These are phyloP conservation scores for Paramecium pentaurelia DNA, from an alignment of 73 alveolate species.

Conservation along the genomic window DNA sequence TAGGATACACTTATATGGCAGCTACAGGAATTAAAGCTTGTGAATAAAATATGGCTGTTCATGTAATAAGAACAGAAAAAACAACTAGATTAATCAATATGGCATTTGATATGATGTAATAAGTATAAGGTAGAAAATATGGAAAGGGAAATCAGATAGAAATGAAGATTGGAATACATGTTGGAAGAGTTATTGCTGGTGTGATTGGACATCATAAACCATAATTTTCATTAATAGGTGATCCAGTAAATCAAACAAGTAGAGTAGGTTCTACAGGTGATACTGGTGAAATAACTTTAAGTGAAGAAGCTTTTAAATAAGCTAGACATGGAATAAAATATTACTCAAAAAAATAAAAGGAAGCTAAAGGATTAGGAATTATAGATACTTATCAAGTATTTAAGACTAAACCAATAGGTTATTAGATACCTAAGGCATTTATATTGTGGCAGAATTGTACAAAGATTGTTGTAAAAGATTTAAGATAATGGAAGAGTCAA, in stretches of 20 bases:
- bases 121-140: conserved; percentile 43
- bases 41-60: conserved; percentile 64
- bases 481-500: background rate
- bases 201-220: conserved; percentile 97
- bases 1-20: conserved; percentile 83
- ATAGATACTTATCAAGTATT: conserved; percentile 60
- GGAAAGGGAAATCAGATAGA: conserved; percentile 50
- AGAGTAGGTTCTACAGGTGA: conserved; percentile 89
- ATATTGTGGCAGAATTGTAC: background rate
- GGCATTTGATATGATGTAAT: conserved; percentile 54
- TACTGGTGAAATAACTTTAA: conserved; percentile 17
- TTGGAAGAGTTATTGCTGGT: conserved; percentile 95
- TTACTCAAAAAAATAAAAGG: background rate
- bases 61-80: conserved; percentile 40
- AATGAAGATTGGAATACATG: conserved; percentile 94
- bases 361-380: conserved; percentile 66
- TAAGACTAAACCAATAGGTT: background rate
- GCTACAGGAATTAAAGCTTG: conserved; percentile 77
- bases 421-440: background rate
- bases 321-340: conserved; percentile 6
- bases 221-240: conserved; percentile 93
- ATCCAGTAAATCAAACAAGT: conserved; percentile 92
- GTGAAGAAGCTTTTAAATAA: conserved; percentile 15
- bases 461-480: background rate
- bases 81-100: conserved; percentile 51